Evolutionary conservation across 768 basidiomycete species (phyloP), one percentile per base, ranked within the genome.

Genomic region (Sarcodon aspratus): DNA sequence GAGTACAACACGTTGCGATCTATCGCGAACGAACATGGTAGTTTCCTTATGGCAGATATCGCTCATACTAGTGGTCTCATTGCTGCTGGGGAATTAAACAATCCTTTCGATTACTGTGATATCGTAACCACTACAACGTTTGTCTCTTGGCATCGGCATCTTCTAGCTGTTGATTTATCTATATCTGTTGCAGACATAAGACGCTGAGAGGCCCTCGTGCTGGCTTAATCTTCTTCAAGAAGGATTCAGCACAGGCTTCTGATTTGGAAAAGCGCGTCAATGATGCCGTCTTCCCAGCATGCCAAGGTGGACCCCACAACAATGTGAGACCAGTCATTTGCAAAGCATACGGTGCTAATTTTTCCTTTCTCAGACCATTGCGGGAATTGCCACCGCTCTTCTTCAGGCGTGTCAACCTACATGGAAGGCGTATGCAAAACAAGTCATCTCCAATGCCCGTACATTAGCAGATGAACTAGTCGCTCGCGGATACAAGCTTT

Each of bases 301-400:
- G 96, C 78, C 96, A 98, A 70, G 96, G 96, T 68, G 96, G 95
- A 45, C 96, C 95, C 40, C 96, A 98, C 75, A 98, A 98, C 74
- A 93, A 99, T 71, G 87, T 88, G 49, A 49, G 80, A 65, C 18
- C 49, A n/a, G 46, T 36, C 21, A 31, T 46, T 17, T 21, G 21
- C 36, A 18, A n/a, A 9, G 40, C n/a, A 9, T 46, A 18, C 13
- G 13, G 1, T 10, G n/a, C 12, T 50, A 13, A 47, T 44, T 34
- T 40, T 32, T 6, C 7, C 7, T 3, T 46, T 3, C 37, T 13
- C 54, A 91, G 86, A 91, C 95, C 55, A 98, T 99, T 52, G 95
- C 95, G 37, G 92, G 81, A 58, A 74, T 99, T 53, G 96, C 96
- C 45, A 94, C 93, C 10, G 75, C 96, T 15, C 82, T 99, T 51